phyloP scores from a whole-genome alignment of 331 rosid genomes.

The Cucumis variabilis region DNA sequence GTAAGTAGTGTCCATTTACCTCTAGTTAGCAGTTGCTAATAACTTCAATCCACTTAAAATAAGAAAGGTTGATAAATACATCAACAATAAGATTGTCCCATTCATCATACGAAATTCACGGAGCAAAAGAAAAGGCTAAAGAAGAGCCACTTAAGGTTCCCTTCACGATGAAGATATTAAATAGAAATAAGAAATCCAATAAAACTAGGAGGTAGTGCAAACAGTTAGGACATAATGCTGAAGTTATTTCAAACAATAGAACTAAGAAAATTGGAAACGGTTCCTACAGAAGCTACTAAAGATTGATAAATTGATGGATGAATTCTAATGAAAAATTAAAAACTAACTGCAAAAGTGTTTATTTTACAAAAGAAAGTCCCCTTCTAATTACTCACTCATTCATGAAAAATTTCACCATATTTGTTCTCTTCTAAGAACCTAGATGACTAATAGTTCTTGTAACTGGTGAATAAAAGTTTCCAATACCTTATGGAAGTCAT shows the following conservation, averaged over 20 bases:
- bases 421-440: too few species aligned
- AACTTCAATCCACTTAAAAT: not conserved
- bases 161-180: not conserved
- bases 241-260: not conserved
- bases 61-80: not conserved
- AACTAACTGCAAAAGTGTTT: not conserved
- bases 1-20: not conserved
- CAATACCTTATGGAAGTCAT: too few species aligned
- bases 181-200: constrained; percentile 1
- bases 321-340: not conserved
- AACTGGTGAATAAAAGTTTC: too few species aligned
- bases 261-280: not conserved
- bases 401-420: too few species aligned
- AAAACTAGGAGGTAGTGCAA: not conserved
- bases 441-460: too few species aligned
- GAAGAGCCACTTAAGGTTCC: not conserved
- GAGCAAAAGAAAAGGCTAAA: not conserved
- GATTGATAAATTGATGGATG: not conserved
- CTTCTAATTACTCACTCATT: too few species aligned
- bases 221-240: not conserved
- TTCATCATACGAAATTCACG: not conserved
- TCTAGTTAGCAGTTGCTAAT: not conserved
- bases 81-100: not conserved
- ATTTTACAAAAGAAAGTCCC: not conserved
- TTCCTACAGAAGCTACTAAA: not conserved